A percentile compares a stretch with the other conserved stretches of the same genome.
phyloP scores from a whole-genome alignment of 164 flowering plant species.

The Amborella trichopoda region DNA sequence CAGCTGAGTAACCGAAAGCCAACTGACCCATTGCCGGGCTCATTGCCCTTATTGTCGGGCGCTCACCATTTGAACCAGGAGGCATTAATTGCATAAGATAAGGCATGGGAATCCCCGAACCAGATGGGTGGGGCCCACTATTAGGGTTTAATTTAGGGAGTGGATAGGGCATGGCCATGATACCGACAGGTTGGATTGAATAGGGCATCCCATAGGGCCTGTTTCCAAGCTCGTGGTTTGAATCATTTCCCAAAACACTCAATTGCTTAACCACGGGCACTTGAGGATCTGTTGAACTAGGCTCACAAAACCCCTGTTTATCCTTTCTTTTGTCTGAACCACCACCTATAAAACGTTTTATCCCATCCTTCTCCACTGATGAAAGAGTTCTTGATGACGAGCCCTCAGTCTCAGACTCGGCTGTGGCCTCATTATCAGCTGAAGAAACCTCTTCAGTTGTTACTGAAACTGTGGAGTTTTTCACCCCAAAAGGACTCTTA shows the following conservation, averaged over 20 bases:
- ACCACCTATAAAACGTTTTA: slow-evolving; percentile 22
- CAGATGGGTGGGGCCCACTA: slow-evolving; percentile 17
- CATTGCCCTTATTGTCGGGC: slow-evolving; percentile 22
- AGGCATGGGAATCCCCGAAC: slow-evolving; percentile 25
- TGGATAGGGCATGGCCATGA: slow-evolving; percentile 26
- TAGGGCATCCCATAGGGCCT: slow-evolving; percentile 26
- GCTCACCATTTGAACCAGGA: slow-evolving; percentile 27
- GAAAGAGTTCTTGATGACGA: slow-evolving; percentile 42
- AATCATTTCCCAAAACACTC: slow-evolving; percentile 27
- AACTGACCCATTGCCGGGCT: slow-evolving; percentile 39
- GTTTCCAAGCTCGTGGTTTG: slow-evolving; percentile 20
- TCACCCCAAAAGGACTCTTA: slow-evolving; percentile 17
- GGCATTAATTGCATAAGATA: slow-evolving; percentile 35
- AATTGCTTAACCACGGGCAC: slow-evolving; percentile 26
- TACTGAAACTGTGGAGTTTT: slow-evolving; percentile 45
- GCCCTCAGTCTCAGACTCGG: slow-evolving; percentile 75
- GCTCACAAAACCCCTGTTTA: slow-evolving; percentile 18
- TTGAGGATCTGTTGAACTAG: slow-evolving; percentile 22
- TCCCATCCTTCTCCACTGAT: slow-evolving; percentile 32
- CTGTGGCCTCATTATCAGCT: slow-evolving; percentile 89
- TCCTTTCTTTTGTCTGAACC: slow-evolving; percentile 33
- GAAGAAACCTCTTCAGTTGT: slow-evolving; percentile 76
- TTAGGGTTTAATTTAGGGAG: slow-evolving; percentile 28
- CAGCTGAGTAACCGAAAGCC: slow-evolving; percentile 56
- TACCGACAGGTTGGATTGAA: slow-evolving; percentile 26